Conservation (phyloP, 2,329 filamentous ascomycete genomes). For the Xylaria arbuscula region DNA sequence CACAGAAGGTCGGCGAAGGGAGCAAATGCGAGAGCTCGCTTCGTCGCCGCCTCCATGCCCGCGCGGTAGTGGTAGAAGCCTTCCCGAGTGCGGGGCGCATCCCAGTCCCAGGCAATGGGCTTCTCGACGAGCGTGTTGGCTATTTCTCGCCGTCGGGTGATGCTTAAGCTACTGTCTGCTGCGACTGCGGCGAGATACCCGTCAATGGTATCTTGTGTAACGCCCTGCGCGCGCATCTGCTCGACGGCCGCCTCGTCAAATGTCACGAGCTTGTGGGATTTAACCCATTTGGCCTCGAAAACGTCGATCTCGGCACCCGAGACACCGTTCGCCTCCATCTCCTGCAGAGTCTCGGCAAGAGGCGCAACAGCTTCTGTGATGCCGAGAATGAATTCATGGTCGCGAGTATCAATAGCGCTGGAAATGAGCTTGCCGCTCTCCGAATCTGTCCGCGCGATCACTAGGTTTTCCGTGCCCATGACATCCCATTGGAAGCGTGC, state of each 20-base stretch:
- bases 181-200: conserved; percentile 73
- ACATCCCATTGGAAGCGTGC: conserved; percentile 98
- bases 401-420: conserved; percentile 90
- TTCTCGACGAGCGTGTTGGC: conserved; percentile 74
- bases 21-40: conserved; percentile 90
- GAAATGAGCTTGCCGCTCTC: conserved; percentile 92
- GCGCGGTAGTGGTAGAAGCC: conserved; percentile 92
- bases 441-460: conserved; percentile 94
- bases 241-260: conserved; percentile 90
- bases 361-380: conserved; percentile 82
- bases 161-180: conserved; percentile 77
- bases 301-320: conserved; percentile 82
- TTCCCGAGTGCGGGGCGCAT: conserved; percentile 91
- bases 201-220: conserved; percentile 71
- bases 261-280: conserved; percentile 83
- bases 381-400: conserved; percentile 96
- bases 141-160: conserved; percentile 79
- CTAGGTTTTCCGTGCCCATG: conserved; percentile 94
- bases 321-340: conserved; percentile 86
- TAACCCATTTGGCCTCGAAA: conserved; percentile 90
- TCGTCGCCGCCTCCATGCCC: conserved; percentile 87
- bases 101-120: conserved; percentile 86
- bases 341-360: conserved; percentile 87
- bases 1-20: conserved; percentile 95
- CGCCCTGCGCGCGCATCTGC: conserved; percentile 76